Conservation (phyloP, 805 yeast genomes). For the Wickerhamomyces alni region DNA sequence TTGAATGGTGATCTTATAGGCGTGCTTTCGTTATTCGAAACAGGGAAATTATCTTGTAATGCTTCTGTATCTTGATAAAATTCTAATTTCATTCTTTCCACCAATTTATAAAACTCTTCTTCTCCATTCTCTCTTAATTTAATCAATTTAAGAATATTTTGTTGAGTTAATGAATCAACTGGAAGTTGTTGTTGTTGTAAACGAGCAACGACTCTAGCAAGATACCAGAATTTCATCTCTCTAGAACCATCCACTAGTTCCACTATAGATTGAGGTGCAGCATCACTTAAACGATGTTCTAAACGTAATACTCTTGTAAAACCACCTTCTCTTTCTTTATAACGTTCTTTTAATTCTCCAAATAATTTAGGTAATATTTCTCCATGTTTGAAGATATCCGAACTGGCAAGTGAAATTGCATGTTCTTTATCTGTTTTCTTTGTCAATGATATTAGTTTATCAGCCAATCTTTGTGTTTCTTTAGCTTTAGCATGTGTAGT, state of each 20-base stretch:
- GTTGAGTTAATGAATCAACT: constrained; percentile 45
- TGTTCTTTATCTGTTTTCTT: constrained; percentile 29
- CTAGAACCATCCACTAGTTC: constrained; percentile 76
- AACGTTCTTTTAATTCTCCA: constrained; percentile 59
- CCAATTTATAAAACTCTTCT: constrained; percentile 50
- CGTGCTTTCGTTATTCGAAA: constrained; percentile 6
- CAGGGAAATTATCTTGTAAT: constrained; percentile 15
- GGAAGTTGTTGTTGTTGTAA: constrained; percentile 56
- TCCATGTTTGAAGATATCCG: constrained; percentile 42
- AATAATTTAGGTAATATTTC: constrained; percentile 58
- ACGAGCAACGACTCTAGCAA: constrained; percentile 84
- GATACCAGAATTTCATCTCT: constrained; percentile 70
- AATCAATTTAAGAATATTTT: constrained; percentile 49
- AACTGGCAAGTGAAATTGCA: constrained; percentile 29
- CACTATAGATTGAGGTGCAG: constrained; percentile 81
- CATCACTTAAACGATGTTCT: constrained; percentile 85
- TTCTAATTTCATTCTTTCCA: constrained; percentile 45
- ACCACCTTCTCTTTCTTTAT: constrained; percentile 62
- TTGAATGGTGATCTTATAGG: constrained; percentile 16
- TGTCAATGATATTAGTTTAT: constrained; percentile 56
- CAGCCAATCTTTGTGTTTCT: constrained; percentile 58
- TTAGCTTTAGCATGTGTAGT: constrained; percentile 76
- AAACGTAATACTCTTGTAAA: constrained; percentile 79
- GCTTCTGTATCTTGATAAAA: constrained; percentile 29
- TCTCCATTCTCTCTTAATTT: constrained; percentile 44